A percentile compares a stretch with the other conserved stretches of the same genome.
phyloP scores from a whole-genome alignment of 75 land plant genomes.

The Pseudotsuga menziesii region DNA sequence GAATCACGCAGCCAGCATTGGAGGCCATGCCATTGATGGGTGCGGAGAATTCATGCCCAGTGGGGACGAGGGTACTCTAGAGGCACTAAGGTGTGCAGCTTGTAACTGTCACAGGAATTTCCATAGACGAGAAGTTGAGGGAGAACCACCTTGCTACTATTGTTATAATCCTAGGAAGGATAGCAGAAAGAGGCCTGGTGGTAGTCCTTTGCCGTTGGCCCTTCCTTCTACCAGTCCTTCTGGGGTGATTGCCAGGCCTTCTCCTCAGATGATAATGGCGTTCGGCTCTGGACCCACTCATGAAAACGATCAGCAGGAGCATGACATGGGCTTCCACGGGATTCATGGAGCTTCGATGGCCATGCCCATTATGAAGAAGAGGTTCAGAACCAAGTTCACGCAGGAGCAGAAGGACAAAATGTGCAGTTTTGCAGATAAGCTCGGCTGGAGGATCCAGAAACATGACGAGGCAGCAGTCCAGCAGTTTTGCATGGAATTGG shows the following conservation, averaged over 20 bases:
- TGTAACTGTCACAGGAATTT: constrained; percentile 57
- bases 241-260: constrained; percentile 9
- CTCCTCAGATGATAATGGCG: constrained; percentile 20
- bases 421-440: constrained; percentile 40
- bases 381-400: constrained; percentile 56
- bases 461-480: constrained; percentile 63
- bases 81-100: constrained; percentile 48
- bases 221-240: constrained; percentile 12
- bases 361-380: constrained; percentile 26
- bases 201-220: constrained; percentile 12
- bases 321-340: constrained; percentile 1
- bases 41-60: constrained; percentile 62
- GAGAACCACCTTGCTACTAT: constrained; percentile 17
- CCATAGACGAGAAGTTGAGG: constrained; percentile 27
- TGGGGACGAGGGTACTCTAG: constrained; percentile 44
- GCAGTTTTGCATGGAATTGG: constrained; percentile 43
- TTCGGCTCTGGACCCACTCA: constrained; percentile 20
- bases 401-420: constrained; percentile 55
- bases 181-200: constrained; percentile 10
- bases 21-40: constrained; percentile 53
- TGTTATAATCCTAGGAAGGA: constrained; percentile 11
- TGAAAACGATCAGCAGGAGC: constrained; percentile 28
- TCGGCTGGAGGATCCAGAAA: constrained; percentile 65
- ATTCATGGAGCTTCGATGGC: constrained; percentile 1
- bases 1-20: constrained; percentile 52